A percentile compares a stretch with the other conserved stretches of the same genome.
phyloP scores from a whole-genome alignment of 148 eudicot species.

The Fagopyrum esculentum region DNA sequence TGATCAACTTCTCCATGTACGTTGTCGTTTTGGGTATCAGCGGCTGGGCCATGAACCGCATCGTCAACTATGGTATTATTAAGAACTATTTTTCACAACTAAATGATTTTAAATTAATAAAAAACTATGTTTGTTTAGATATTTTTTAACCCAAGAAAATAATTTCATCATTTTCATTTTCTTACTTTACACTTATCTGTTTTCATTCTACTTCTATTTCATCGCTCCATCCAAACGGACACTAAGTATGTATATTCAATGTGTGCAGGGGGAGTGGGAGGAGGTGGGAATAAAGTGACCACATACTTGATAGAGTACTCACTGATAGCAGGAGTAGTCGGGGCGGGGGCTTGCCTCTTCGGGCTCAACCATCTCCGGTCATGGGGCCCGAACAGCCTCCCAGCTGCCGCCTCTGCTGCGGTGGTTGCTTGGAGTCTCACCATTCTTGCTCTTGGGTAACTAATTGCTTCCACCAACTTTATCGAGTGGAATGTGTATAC shows the following conservation, averaged over 20 bases:
- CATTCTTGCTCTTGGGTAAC: slow-evolving; percentile 29
- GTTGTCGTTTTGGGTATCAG: slow-evolving; percentile 14
- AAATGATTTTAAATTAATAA: too few species aligned
- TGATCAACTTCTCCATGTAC: slow-evolving; percentile 16
- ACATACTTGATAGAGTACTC: slow-evolving; percentile 22
- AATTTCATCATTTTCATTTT: too few species aligned
- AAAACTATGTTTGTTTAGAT: too few species aligned
- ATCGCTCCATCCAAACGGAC: too few species aligned
- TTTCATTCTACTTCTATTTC: too few species aligned
- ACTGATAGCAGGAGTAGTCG: slow-evolving; percentile 29
- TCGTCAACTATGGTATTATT: slow-evolving; percentile 8
- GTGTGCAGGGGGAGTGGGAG: slow-evolving; percentile 7
- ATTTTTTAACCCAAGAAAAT: too few species aligned
- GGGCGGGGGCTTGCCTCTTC: slow-evolving; percentile 29
- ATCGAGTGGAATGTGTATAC: neutral
- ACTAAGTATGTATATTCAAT: too few species aligned
- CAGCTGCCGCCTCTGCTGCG: slow-evolving; percentile 26
- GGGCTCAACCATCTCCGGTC: slow-evolving; percentile 26
- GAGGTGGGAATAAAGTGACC: slow-evolving; percentile 22
- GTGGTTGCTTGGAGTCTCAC: slow-evolving; percentile 38
- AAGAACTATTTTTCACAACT: too few species aligned
- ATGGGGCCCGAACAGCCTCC: slow-evolving; percentile 30
- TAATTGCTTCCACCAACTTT: neutral
- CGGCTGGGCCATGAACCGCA: slow-evolving; percentile 16
- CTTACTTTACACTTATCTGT: too few species aligned